A percentile compares a stretch with the other conserved stretches of the same genome.
Evolutionary conservation across 345 rosid genomes (phyloP).

Genomic region (Eucalyptus leucophloia): DNA sequence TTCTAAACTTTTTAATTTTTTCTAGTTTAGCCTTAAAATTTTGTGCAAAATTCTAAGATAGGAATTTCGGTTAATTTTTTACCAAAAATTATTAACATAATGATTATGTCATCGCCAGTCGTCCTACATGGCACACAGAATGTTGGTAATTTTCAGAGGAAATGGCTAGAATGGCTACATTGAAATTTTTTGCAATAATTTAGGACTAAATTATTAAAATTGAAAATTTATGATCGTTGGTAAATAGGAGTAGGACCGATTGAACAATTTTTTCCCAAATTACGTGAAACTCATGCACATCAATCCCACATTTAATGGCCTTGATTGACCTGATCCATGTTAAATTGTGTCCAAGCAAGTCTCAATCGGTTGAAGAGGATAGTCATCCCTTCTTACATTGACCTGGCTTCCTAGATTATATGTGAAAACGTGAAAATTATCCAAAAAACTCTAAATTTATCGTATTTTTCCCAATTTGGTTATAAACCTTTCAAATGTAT

Average conservation of each 20-base stretch:
- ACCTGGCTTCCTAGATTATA: not conserved
- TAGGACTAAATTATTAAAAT: not conserved
- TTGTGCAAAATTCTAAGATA: not conserved
- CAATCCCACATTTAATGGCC: not conserved
- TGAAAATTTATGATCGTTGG: not conserved
- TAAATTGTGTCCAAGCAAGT: not conserved
- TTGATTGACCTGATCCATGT: not conserved
- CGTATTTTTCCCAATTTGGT: rapidly evolving
- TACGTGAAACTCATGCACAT: not conserved
- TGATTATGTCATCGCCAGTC: rapidly evolving
- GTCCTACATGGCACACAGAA: not conserved
- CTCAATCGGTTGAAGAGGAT: not conserved
- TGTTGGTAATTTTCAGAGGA: too few relatives aligned
- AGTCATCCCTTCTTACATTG: not conserved
- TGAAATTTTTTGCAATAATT: too few relatives aligned
- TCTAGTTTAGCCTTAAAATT: not conserved
- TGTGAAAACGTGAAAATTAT: not conserved
- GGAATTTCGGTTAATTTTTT: not conserved
- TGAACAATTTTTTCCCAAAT: not conserved
- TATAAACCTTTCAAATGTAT: too few relatives aligned
- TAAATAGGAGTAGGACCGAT: not conserved
- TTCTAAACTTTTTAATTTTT: not conserved
- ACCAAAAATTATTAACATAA: not conserved
- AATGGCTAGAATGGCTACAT: too few relatives aligned
- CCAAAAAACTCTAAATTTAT: too few relatives aligned